Evolutionary conservation across 306 rosid genomes (phyloP).

Genomic region (Argentina anserina): DNA sequence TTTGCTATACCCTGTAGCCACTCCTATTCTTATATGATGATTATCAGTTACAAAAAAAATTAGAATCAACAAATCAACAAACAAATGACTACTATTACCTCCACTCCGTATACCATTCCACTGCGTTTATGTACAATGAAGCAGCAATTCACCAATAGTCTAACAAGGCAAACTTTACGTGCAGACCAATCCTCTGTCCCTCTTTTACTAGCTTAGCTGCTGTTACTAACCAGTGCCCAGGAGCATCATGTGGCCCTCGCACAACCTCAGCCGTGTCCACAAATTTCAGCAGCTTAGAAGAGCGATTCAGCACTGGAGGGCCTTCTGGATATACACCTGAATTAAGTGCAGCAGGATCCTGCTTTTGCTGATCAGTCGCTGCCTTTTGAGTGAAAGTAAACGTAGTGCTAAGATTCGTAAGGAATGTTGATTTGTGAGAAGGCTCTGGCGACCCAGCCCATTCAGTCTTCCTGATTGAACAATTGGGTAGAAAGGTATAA

Average conservation of each 20-base stretch:
- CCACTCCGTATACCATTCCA: slow-evolving; percentile 13
- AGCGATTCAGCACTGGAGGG: slow-evolving; percentile 62
- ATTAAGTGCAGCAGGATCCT: slow-evolving; percentile 65
- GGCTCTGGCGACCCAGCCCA: slow-evolving; percentile 79
- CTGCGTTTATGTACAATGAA: slow-evolving; percentile 13
- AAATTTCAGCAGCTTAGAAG: slow-evolving; percentile 62
- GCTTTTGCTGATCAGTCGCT: slow-evolving; percentile 51
- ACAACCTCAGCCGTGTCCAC: slow-evolving; percentile 82
- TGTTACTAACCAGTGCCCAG: slow-evolving; percentile 91
- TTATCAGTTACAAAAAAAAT: slow-evolving; percentile 21
- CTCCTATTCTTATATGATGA: slow-evolving; percentile 22
- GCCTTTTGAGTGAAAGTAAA: slow-evolving; percentile 83
- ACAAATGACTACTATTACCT: slow-evolving; percentile 3
- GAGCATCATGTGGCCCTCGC: slow-evolving; percentile 85
- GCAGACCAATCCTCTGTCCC: slow-evolving; percentile 75
- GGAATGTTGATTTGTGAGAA: slow-evolving; percentile 69
- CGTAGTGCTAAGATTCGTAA: slow-evolving; percentile 81
- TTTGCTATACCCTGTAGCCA: background rate
- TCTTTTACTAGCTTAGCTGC: slow-evolving; percentile 82
- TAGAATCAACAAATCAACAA: slow-evolving; percentile 21
- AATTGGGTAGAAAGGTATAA: slow-evolving; percentile 60
- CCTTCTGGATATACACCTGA: slow-evolving; percentile 88
- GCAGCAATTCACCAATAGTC: slow-evolving; percentile 56
- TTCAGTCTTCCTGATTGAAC: slow-evolving; percentile 68
- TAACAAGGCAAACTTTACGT: slow-evolving; percentile 82